Percentiles rank a stretch among this genome's conserved stretches.
Evolutionary conservation across 1,284 basidiomycete species (phyloP).

Genomic region (Mycena sp.): DNA sequence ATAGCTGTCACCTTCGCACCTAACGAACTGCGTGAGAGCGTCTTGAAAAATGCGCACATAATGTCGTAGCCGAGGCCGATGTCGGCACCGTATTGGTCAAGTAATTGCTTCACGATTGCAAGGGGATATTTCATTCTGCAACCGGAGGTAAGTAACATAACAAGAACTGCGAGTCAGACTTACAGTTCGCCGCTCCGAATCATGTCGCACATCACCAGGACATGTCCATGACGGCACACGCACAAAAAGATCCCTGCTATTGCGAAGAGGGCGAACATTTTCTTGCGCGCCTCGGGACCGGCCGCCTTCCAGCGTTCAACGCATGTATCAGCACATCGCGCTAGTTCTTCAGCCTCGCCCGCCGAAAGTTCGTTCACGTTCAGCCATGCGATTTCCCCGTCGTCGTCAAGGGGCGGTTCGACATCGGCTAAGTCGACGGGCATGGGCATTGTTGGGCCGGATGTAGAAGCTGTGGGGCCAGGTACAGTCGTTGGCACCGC

Average conservation of each 20-base stretch:
- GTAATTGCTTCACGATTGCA: no score
- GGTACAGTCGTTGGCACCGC: no score
- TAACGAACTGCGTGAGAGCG: no score
- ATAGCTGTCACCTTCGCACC: no score
- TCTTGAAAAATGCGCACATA: no score
- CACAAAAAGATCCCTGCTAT: conserved; percentile 44
- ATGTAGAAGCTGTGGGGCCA: no score
- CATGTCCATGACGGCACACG: conserved; percentile 41
- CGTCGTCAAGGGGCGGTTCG: neutral
- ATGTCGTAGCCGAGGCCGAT: no score
- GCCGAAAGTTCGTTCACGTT: conserved; percentile 11
- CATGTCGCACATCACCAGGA: conserved; percentile 9
- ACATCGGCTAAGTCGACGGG: no score
- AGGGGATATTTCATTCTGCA: no score
- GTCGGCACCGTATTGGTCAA: no score
- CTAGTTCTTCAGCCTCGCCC: conserved; percentile 3
- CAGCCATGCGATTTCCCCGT: conserved; percentile 19
- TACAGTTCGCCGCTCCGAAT: conserved; percentile 40
- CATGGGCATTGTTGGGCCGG: no score
- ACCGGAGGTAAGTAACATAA: no score
- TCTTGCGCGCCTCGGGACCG: conserved; percentile 41
- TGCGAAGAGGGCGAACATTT: conserved; percentile 17
- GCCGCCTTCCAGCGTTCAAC: conserved; percentile 46
- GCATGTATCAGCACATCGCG: conserved; percentile 31
- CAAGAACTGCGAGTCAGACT: conserved; percentile 10